Evolutionary conservation across 805 yeast genomes (phyloP), one percentile per base, ranked within the genome.

Genomic region (Yamadazyma scolyti): DNA sequence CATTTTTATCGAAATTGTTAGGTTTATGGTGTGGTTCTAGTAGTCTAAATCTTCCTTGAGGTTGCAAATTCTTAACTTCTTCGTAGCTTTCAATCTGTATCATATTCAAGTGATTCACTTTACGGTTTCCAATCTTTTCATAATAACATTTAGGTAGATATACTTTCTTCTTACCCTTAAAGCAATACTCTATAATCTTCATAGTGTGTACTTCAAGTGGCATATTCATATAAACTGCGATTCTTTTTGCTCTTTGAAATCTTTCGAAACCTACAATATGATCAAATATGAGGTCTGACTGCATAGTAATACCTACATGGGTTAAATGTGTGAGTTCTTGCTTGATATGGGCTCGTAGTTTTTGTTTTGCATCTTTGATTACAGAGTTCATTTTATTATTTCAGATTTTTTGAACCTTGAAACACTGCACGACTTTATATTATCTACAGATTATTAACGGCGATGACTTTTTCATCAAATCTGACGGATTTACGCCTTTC

Each of bases 181-280:
- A 77, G 7, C 84, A 73, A 11, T 61, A 38, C 25, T 61, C 43
- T 2, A 89, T 72, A 8, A 88, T 54, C 1, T 50, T 51, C 7
- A 53, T 45, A 0, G 96, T 88, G 34, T 73, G 72, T 1, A 83
- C 62, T 54, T 89, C 97, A 13, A 56, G 42, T 2, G 81, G 86
- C 88, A 89, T 81, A 51, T 73, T 77, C 83, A 88, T 74, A 47
- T 75, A 89, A 18, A 86, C 48, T 0, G 82, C 96, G 2, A 88
- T 52, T 4, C 52, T 62, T 7, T 47, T 44, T 0, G 88, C 75
- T 0, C 41, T 30, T 31, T 51, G 41, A 43, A 77, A 79, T 24
- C 52, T 60, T 0, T 63, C 58, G 20, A 44, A 31, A 2, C 39
- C 22, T 14, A 39, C 13, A n/a, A 67, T 24, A 9, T 40, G 34